phyloP scores from a whole-genome alignment of 805 yeast species.

The Saccharomycopsis sp. region DNA sequence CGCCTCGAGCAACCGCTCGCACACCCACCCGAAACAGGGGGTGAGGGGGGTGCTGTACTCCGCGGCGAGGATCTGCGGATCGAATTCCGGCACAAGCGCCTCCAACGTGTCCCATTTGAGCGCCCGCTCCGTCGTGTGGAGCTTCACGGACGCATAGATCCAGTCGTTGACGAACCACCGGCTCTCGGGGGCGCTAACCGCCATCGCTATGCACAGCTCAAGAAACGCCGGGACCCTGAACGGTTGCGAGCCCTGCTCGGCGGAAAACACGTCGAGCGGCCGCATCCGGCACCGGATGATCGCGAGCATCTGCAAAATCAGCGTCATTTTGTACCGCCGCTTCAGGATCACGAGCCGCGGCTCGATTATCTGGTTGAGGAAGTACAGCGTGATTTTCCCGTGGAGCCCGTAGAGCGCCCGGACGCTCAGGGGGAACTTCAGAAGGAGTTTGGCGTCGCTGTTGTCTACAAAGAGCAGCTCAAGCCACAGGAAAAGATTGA shows the following conservation, averaged over 20 bases:
- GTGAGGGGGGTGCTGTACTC: constrained; percentile 41
- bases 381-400: constrained; percentile 54
- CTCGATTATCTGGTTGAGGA: constrained; percentile 61
- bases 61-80: constrained; percentile 29
- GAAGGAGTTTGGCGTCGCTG: constrained; percentile 36
- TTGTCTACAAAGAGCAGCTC: constrained; percentile 44
- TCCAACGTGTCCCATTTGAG: constrained; percentile 30
- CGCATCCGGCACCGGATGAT: constrained; percentile 64
- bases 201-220: constrained; percentile 70
- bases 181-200: constrained; percentile 75
- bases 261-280: constrained; percentile 37
- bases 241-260: not conserved
- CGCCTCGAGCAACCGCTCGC: constrained; percentile 71
- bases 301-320: constrained; percentile 58
- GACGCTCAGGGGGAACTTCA: constrained; percentile 62
- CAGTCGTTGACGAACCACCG: constrained; percentile 63
- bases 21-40: constrained; percentile 90
- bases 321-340: constrained; percentile 62
- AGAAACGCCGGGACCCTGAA: constrained; percentile 66
- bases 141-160: constrained; percentile 47
- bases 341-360: constrained; percentile 47
- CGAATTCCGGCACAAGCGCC: constrained; percentile 31
- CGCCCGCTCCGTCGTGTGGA: constrained; percentile 21
- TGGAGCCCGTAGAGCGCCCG: constrained; percentile 61
- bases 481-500: constrained; percentile 68